Base-by-base conservation (phyloP, 2,329 filamentous ascomycete genomes). In the Hymenoscyphus occultus region DNA sequence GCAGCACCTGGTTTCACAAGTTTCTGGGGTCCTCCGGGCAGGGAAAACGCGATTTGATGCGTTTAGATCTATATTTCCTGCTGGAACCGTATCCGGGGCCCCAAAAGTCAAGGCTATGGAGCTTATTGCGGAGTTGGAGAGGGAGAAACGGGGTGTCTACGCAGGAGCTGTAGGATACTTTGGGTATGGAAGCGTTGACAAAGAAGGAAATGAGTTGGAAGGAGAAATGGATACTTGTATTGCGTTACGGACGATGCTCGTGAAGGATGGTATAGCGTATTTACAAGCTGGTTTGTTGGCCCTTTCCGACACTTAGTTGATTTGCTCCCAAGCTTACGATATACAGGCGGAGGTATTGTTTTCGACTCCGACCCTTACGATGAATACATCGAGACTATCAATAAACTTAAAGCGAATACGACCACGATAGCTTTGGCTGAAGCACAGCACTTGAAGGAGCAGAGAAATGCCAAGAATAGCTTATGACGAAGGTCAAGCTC, bases 101-200 rank as follows among this genome's bases (percentile, higher is more conserved):
- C 95, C 95, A 65, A 99, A 99, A 80, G 93, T 99, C 63, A 87
- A 89, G 68, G 95, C 95, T 2, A 99, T 99, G 95, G 91, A 97
- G 79, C 82, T 99, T 67, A 99, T 99, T 73, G 93, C 91, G 58
- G 94, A 98, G 80, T 81, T 98, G 58, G 95, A 99, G 80, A 82
- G 85, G 69, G 95, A 99, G 83, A 97, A 97, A 83, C 85, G 95
- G 63, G 94, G 95, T 51, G 87, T 98, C 48, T 99, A 99, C 75
- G 95, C 95, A 9, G 95, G 95, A 35, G 95, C 95, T 0, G 94
- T 97, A 0, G 95, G 95, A 1, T 99, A 97, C 80, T 99, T 97
- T 78, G 94, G 94, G 10, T 98, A 96, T 75, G 87, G 88, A 67
- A 86, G 85, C 61, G 84, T 94, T 57, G 86, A 89, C 59, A 79